These are phyloP conservation scores for Wickerhamomyces rabaulensis DNA, from an alignment of 805 yeast genomes.

Conservation along the genomic window DNA sequence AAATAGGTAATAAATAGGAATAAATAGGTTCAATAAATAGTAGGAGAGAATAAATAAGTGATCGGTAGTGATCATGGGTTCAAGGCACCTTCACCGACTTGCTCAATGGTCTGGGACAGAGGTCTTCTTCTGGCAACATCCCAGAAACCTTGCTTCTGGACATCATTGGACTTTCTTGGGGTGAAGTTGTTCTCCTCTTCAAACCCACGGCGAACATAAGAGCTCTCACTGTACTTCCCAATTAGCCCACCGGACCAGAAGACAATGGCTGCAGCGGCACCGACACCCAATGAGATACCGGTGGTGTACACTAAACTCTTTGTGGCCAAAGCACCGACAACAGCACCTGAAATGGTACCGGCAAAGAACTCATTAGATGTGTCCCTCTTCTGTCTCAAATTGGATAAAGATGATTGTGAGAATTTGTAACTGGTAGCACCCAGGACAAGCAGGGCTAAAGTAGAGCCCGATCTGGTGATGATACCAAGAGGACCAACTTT, in stretches of 20 bases:
- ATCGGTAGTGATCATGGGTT: conserved; percentile 12
- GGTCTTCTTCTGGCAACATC: conserved; percentile 79
- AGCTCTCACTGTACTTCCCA: conserved; percentile 36
- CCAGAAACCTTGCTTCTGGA: conserved; percentile 62
- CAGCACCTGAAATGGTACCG: conserved; percentile 41
- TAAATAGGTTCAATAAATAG: conserved; percentile 1
- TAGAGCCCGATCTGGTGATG: conserved; percentile 18
- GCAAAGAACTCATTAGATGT: conserved; percentile 52
- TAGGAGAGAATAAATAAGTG: conserved; percentile 7
- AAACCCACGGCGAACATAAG: conserved; percentile 14
- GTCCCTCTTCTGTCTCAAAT: conserved; percentile 58
- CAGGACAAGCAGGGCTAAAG: conserved; percentile 40
- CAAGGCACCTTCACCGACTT: conserved; percentile 46
- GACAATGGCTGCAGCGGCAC: conserved; percentile 36
- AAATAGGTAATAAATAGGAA: background rate
- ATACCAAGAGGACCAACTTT: conserved; percentile 33
- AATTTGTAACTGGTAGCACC: conserved; percentile 44
- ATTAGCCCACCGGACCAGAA: conserved; percentile 45
- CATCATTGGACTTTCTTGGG: conserved; percentile 8
- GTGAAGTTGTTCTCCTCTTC: conserved; percentile 26
- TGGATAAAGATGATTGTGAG: conserved; percentile 42
- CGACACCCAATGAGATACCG: conserved; percentile 43
- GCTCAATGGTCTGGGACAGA: conserved; percentile 69
- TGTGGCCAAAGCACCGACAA: conserved; percentile 31
- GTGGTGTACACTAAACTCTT: conserved; percentile 33